Evolutionary conservation across 2,329 filamentous ascomycete species (phyloP).

Genomic region (Xylaria digitata): DNA sequence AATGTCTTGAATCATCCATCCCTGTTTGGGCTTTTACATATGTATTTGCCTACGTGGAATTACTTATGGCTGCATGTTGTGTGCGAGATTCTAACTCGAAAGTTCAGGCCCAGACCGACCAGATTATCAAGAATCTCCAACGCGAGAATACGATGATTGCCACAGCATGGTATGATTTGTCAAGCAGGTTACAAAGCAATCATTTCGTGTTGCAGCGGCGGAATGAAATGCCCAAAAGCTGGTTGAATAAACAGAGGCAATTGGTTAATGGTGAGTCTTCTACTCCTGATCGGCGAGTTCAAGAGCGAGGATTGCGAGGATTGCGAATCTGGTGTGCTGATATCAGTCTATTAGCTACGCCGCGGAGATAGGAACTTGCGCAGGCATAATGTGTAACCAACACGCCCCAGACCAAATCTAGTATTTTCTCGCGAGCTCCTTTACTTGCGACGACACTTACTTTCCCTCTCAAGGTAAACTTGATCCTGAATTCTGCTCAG

Average conservation of each 20-base stretch:
- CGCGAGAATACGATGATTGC: conserved; percentile 82
- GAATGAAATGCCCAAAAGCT: conserved; percentile 80
- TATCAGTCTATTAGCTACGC: conserved; percentile 46
- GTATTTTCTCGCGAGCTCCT: not conserved
- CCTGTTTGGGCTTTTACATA: not conserved
- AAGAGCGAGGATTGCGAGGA: not conserved
- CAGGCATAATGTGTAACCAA: conserved; percentile 21
- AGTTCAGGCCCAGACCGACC: conserved; percentile 61
- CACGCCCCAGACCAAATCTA: not conserved
- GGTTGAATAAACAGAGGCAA: conserved; percentile 84
- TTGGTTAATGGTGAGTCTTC: conserved; percentile 69
- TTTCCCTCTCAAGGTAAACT: not conserved
- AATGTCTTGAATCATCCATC: not conserved
- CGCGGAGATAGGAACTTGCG: conserved; percentile 49
- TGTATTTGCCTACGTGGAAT: not conserved
- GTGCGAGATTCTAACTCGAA: conserved; percentile 28
- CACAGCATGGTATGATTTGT: conserved; percentile 88
- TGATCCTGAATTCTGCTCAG: not conserved
- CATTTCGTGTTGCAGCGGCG: conserved; percentile 81
- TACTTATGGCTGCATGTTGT: conserved; percentile 2
- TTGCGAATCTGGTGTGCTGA: conserved; percentile 12
- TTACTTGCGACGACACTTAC: not conserved
- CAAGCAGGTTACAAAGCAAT: conserved; percentile 82
- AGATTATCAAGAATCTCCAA: conserved; percentile 74
- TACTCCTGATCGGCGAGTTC: not conserved